A percentile compares a stretch with the other conserved stretches of the same genome.
Evolutionary conservation across 805 yeast genomes (phyloP).

Genomic region (Priceomyces fermenticarens): DNA sequence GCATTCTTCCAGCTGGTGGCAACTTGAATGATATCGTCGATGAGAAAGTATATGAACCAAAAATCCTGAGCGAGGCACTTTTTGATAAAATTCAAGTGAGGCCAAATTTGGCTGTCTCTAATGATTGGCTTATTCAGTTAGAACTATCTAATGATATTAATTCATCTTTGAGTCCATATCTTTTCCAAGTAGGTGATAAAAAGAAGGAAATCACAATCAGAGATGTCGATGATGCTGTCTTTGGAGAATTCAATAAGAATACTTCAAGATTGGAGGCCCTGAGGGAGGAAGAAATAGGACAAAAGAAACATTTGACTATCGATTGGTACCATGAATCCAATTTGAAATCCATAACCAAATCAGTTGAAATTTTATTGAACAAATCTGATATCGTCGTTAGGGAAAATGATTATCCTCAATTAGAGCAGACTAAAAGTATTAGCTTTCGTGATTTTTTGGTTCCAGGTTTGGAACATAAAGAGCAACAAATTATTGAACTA

Average conservation of each 20-base stretch:
- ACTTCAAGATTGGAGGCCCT: conserved; percentile 17
- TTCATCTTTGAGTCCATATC: conserved; percentile 38
- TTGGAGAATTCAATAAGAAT: conserved; percentile 40
- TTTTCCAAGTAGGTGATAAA: conserved; percentile 9
- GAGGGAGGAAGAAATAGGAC: conserved; percentile 8
- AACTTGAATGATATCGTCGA: conserved; percentile 42
- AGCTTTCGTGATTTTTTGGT: conserved; percentile 18
- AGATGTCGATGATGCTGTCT: conserved; percentile 47
- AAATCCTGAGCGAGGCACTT: conserved; percentile 38
- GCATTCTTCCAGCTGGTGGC: conserved; percentile 26
- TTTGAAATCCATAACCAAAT: conserved; percentile 10
- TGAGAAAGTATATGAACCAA: conserved; percentile 73
- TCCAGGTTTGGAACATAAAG: conserved; percentile 16
- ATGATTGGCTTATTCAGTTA: conserved; percentile 65
- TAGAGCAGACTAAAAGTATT: conserved; percentile 7
- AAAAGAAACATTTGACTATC: neutral
- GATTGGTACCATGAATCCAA: conserved; percentile 6
- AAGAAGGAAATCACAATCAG: conserved; percentile 23
- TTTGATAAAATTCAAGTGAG: conserved; percentile 36
- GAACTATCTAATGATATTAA: conserved; percentile 47
- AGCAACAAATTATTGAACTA: conserved; percentile 46
- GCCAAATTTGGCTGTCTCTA: conserved; percentile 48
- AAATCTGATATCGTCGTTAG: conserved; percentile 20
- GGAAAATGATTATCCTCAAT: conserved; percentile 25
- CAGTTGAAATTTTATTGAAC: conserved; percentile 17